A percentile compares a stretch with the other conserved stretches of the same genome.
These are phyloP conservation scores for Botrytis paeoniae DNA, from an alignment of 2,329 filamentous ascomycete genomes.

Conservation along the genomic window DNA sequence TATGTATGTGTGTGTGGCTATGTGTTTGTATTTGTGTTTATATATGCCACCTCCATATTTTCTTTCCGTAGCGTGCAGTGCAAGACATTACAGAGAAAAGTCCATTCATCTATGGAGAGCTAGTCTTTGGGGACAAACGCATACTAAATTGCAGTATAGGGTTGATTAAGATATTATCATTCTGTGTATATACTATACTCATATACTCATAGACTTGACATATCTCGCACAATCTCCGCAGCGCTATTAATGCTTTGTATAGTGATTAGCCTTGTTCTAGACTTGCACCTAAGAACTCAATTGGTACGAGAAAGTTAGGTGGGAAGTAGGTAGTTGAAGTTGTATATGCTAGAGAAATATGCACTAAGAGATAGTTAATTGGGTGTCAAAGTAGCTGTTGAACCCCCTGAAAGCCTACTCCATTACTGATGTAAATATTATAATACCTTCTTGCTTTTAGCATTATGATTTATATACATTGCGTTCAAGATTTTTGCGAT, in stretches of 20 bases:
- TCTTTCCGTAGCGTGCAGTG: background rate
- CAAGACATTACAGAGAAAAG: background rate
- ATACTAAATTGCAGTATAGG: background rate
- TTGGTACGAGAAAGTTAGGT: too few relatives aligned
- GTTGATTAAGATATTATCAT: background rate
- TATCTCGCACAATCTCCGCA: background rate
- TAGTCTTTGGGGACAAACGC: background rate
- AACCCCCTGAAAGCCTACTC: background rate
- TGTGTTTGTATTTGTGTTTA: too few relatives aligned
- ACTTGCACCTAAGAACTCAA: too few relatives aligned
- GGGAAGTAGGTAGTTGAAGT: too few relatives aligned
- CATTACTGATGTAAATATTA: background rate
- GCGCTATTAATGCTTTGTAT: background rate
- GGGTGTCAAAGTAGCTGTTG: background rate
- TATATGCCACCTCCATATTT: too few relatives aligned
- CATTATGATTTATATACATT: background rate
- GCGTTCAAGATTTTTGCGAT: background rate
- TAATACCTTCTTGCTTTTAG: accelerated
- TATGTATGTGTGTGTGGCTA: too few relatives aligned
- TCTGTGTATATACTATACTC: background rate
- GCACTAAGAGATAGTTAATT: background rate
- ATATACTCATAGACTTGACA: background rate
- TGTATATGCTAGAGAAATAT: background rate
- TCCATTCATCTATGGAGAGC: background rate
- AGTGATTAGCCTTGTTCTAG: too few relatives aligned